These are phyloP conservation scores for Glebionis coronaria DNA, from an alignment of 129 eudicot genomes.

Conservation along the genomic window DNA sequence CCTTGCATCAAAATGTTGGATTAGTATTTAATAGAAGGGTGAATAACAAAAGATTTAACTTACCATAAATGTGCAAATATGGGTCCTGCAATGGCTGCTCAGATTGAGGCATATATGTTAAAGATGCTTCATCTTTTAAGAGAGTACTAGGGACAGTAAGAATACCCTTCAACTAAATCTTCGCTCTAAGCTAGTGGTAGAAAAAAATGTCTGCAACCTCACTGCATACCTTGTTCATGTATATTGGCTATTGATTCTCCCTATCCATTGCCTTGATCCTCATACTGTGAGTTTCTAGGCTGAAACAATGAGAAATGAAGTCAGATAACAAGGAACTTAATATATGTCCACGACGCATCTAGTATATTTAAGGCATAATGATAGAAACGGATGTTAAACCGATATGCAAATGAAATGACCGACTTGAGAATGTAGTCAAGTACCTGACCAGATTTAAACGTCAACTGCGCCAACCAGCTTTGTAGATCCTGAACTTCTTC, in stretches of 20 bases:
- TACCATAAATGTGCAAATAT: conserved; percentile 54
- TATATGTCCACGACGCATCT: neutral
- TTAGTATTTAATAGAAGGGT: neutral
- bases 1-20: conserved; percentile 1
- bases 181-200: conserved; percentile 3
- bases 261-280: conserved; percentile 59
- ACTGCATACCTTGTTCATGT: conserved; percentile 72
- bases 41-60: conserved; percentile 19
- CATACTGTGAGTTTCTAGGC: conserved; percentile 41
- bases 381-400: neutral
- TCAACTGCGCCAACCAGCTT: conserved; percentile 62
- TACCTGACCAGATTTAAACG: conserved; percentile 71
- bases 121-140: no score
- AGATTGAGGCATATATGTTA: conserved; percentile 30
- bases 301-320: conserved; percentile 22
- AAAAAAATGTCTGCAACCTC: conserved; percentile 20
- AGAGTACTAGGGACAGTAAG: no score
- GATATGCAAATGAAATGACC: neutral
- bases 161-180: no score
- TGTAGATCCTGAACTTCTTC: conserved; percentile 63
- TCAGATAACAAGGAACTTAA: neutral
- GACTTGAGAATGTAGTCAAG: neutral
- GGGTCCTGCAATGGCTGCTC: conserved; percentile 51
- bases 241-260: conserved; percentile 60
- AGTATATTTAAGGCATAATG: neutral